phyloP scores from a whole-genome alignment of 495 filamentous ascomycete genomes.

The Saxispiralis lemnorum region DNA sequence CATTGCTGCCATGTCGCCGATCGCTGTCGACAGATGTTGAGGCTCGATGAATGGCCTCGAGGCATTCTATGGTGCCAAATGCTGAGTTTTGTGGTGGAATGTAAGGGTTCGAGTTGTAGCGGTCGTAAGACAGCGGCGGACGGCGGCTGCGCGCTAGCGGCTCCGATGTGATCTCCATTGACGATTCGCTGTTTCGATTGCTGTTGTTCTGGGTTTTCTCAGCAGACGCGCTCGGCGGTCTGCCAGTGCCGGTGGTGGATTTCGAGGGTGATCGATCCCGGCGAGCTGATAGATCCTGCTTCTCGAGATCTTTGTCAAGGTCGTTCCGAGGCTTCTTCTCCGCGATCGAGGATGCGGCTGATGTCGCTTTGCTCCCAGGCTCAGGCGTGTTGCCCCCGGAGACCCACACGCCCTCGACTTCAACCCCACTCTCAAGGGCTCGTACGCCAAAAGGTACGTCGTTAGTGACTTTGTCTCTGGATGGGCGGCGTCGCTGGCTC shows the following conservation, averaged over 20 bases:
- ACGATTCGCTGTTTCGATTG: neutral
- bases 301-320: conserved; percentile 2
- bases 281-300: neutral
- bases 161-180: neutral
- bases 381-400: conserved; percentile 45
- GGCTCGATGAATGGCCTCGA: conserved; percentile 11
- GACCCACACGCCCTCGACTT: conserved; percentile 80
- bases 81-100: conserved; percentile 12
- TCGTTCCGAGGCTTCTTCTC: conserved; percentile 8
- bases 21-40: conserved; percentile 6
- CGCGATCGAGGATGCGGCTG: conserved; percentile 9
- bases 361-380: conserved; percentile 19
- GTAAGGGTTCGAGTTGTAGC: conserved; percentile 14
- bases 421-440: conserved; percentile 70
- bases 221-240: conserved; percentile 3
- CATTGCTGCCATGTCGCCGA: neutral
- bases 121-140: conserved; percentile 9
- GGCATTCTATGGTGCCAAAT: conserved; percentile 16
- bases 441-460: conserved; percentile 78
- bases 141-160: conserved; percentile 1
- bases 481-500: conserved; percentile 6
- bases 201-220: too few species aligned
- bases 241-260: conserved; percentile 16
- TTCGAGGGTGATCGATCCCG: neutral
- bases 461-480: conserved; percentile 23